Evolutionary conservation across 306 rosid species (phyloP), one percentile per base, ranked within the genome.

Genomic region (Coriaria nepalensis): DNA sequence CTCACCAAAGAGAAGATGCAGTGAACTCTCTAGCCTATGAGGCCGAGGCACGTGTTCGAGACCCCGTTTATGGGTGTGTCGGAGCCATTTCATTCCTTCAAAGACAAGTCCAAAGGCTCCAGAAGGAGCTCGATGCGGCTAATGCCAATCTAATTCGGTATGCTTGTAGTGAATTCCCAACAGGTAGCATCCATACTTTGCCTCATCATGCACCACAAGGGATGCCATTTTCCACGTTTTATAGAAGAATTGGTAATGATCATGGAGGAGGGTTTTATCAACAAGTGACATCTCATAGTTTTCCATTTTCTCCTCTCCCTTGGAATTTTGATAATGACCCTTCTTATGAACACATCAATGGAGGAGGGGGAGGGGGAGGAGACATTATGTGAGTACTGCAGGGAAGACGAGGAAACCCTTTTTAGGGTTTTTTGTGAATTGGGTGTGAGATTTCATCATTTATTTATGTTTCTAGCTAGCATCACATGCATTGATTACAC

Each of bases 1-100:
- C 95, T 8, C 94, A 81, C 53, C 97, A 90, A 64, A 69, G 97
- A 5, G 87, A 81, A 38, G 97, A 90, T 42, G 87, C 97, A 40
- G 97, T 90, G 39, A 82, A 81, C 60, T 90, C 97, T 4, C 79
- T 90, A 0, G 92, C 97, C 8, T 90, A 90, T 7, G 95, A 90
- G 49, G 97, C 97, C 2, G 97, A 84, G 78, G 94, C 97, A 0
- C 68, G 97, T 0, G 81, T 90, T 13, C 77, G 92, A 51, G 95
- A 90, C 47, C 97, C 97, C 0, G 94, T 90, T 9, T 90, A 81
- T 44, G 97, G 97, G 10, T 90, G 97, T 12, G 95, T 85, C 4
- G 92, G 87, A 4, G 94, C 97, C 52, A 90, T 90, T 46, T 81
- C 95, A 11, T 90, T 67, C 70, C 93, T 90, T 10, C 95, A 84